A percentile compares a stretch with the other conserved stretches of the same genome.
phyloP scores from a whole-genome alignment of 495 filamentous ascomycete genomes.

The Talaromyces nanjingensis region DNA sequence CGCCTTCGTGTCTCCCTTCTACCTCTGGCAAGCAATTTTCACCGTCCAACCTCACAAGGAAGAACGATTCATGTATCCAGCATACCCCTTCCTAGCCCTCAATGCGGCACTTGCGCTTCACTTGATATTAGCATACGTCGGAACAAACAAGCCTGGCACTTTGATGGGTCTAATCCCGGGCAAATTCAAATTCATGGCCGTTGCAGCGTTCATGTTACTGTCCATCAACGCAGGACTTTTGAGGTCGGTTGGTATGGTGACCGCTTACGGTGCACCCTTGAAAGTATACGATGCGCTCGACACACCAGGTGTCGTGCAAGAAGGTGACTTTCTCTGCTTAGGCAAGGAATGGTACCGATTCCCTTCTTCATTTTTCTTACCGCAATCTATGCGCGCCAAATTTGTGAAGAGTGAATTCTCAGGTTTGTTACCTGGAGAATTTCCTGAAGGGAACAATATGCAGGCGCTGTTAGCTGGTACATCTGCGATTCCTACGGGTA shows the following conservation, averaged over 20 bases:
- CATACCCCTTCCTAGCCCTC: slow-evolving; percentile 86
- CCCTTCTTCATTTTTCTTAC: slow-evolving; percentile 87
- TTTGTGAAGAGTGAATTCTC: slow-evolving; percentile 86
- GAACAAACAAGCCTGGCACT: slow-evolving; percentile 56
- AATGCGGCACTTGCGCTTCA: slow-evolving; percentile 86
- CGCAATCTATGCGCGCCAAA: slow-evolving; percentile 67
- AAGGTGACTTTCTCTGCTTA: slow-evolving; percentile 72
- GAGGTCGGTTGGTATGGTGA: slow-evolving; percentile 72
- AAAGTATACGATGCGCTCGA: slow-evolving; percentile 60
- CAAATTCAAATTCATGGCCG: slow-evolving; percentile 56
- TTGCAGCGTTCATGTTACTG: slow-evolving; percentile 45
- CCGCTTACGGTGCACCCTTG: slow-evolving; percentile 80
- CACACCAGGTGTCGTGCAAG: slow-evolving; percentile 34
- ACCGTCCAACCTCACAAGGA: slow-evolving; percentile 93
- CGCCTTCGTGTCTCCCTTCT: slow-evolving; percentile 75
- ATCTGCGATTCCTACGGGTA: slow-evolving; percentile 71
- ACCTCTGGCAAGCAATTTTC: slow-evolving; percentile 92
- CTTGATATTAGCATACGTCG: slow-evolving; percentile 64
- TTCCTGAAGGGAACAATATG: slow-evolving; percentile 59
- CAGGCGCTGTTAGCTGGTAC: slow-evolving; percentile 64
- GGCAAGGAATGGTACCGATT: slow-evolving; percentile 99
- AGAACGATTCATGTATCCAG: slow-evolving; percentile 97
- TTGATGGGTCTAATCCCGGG: slow-evolving; percentile 63
- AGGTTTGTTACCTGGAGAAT: slow-evolving; percentile 87
- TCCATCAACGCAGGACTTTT: slow-evolving; percentile 59